Evolutionary conservation across 306 rosid genomes (phyloP), one percentile per base, ranked within the genome.

Genomic region (Gillenia trifoliata): DNA sequence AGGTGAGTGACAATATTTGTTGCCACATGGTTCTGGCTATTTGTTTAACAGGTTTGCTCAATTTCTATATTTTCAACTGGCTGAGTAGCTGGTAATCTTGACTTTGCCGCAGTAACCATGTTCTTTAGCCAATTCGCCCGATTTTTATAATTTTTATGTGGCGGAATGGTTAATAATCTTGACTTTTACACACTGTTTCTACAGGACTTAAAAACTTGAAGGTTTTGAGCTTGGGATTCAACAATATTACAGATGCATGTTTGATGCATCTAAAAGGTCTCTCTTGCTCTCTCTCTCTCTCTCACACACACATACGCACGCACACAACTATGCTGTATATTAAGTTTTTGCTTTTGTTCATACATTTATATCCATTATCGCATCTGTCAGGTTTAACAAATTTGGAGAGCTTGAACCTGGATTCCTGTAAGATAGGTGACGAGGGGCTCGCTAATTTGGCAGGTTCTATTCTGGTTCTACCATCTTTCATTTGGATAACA

Each of bases 341-440:
- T 64, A 49, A 64, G 31, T 11, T n/a, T 64, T 67, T 8, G n/a
- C 50, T 16, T 4, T 45, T 49, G 60, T 49, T 22, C 66, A 47
- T 45, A 12, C 2, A 6, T 45, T 19, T 15, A 9, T 64, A 23
- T 54, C 10, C n/a, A 36, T 4, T 31, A 7, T 54, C 30, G 38
- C 41, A 64, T 81, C 34, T 55, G 17, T 70, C 84, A 90, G 96
- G 89, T 79, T 74, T 90, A 80, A 88, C 85, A 19, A 85, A 78
- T 64, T 81, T 90, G 87, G 91, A 84, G 82, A 83, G 86, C 84
- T 78, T 90, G 87, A 83, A 86, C 77, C 78, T 90, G 83, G 96
- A 90, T 72, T 86, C 91, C 19, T 86, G 96, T 81, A 78, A 75
- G 80, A 83, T 88, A 68, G 79, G 89, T 76, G 92, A 88, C 15